These are phyloP conservation scores for Mucor sp. DNA, from an alignment of 371 early-diverging fungal genomes.

Conservation along the genomic window DNA sequence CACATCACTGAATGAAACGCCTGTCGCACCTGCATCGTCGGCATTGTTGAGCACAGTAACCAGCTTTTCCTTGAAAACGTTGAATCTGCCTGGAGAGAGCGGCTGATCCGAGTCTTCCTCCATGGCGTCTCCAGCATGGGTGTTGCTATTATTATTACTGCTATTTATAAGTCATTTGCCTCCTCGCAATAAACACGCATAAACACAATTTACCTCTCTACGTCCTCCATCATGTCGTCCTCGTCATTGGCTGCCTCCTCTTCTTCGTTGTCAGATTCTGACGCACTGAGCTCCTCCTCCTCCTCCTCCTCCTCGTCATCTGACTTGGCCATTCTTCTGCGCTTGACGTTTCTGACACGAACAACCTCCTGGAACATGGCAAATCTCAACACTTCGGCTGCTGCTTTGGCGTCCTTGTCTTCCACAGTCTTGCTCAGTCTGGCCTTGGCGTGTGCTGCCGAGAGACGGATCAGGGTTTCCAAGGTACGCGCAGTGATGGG, in stretches of 20 bases:
- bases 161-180: not conserved
- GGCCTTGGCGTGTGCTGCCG: conserved; percentile 98
- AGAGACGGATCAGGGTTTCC: conserved; percentile 98
- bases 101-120: not conserved
- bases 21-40: not conserved
- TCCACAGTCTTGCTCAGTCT: conserved; percentile 86
- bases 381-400: conserved; percentile 83
- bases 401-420: conserved; percentile 85
- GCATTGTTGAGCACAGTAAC: not conserved
- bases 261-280: conserved; percentile 43
- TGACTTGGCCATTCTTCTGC: conserved; percentile 42
- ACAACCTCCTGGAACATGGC: conserved; percentile 92
- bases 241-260: conserved; percentile 6
- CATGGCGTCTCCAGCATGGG: not conserved
- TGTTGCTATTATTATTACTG: not conserved
- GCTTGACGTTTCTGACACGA: conserved; percentile 53
- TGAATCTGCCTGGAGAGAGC: not conserved
- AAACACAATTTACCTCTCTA: not conserved
- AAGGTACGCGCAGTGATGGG: conserved; percentile 99
- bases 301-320: conserved; percentile 31
- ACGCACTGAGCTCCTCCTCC: too few species aligned
- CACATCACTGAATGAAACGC: conserved; percentile 18
- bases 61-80: not conserved
- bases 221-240: conserved; percentile 32
- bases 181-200: not conserved